phyloP scores from a whole-genome alignment of 371 early-diverging fungal genomes.

The Mucor racemosus region DNA sequence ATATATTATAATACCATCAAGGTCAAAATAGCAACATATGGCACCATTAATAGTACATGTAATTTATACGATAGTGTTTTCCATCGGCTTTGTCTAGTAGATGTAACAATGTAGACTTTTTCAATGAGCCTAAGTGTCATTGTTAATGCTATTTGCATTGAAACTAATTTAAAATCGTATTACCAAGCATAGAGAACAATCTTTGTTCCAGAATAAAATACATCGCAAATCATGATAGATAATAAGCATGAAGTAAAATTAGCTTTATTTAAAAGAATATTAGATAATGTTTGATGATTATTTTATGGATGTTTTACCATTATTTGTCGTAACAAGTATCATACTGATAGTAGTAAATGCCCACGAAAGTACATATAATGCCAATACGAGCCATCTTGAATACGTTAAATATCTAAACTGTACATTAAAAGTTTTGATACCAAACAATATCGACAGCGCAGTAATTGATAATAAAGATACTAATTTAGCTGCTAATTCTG shows the following conservation, averaged over 20 bases:
- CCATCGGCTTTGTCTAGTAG: constrained; percentile 33
- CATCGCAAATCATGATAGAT: constrained; percentile 30
- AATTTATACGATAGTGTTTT: constrained; percentile 45
- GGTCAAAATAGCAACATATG: constrained; percentile 50
- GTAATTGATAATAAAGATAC: constrained; percentile 22
- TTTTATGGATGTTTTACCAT: constrained; percentile 13
- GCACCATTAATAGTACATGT: constrained; percentile 27
- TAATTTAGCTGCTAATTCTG: constrained; percentile 25
- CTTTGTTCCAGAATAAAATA: constrained; percentile 34
- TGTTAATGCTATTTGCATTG: not conserved
- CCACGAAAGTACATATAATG: constrained; percentile 30
- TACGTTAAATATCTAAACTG: constrained; percentile 30
- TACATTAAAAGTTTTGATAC: constrained; percentile 27
- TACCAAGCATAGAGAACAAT: constrained; percentile 32
- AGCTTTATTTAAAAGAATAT: not conserved
- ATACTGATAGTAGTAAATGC: constrained; percentile 19
- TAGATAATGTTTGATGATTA: not conserved
- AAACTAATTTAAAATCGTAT: not conserved
- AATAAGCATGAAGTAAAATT: constrained; percentile 28
- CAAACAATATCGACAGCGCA: constrained; percentile 22
- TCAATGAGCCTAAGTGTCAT: constrained; percentile 29
- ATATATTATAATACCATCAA: constrained; percentile 39
- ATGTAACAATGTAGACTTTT: constrained; percentile 40
- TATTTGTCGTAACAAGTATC: constrained; percentile 28
- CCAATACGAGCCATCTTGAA: constrained; percentile 26